Evolutionary conservation across 225 moss, liverwort and hornwort genomes (phyloP).

Genomic region (Lunularia cruciata): DNA sequence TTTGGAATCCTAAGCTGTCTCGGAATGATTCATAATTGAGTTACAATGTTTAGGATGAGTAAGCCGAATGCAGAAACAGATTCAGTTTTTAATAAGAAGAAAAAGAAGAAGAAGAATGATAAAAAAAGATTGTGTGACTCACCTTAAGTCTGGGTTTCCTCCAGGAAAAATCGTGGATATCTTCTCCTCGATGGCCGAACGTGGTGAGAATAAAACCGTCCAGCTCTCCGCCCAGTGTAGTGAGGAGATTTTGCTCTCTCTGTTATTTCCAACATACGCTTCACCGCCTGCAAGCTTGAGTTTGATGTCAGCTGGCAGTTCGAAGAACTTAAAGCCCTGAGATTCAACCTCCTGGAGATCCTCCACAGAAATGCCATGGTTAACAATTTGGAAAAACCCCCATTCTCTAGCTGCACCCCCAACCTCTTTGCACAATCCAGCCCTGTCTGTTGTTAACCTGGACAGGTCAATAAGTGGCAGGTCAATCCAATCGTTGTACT

Average conservation of each 20-base stretch:
- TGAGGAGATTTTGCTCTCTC: neutral
- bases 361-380: constrained; percentile 37
- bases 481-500: constrained; percentile 26
- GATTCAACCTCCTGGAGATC: constrained; percentile 15
- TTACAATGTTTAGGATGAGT: too few species aligned
- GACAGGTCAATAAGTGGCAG: constrained; percentile 40
- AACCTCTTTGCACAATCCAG: constrained; percentile 20
- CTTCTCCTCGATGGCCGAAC: neutral
- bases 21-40: too few species aligned
- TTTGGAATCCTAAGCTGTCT: too few species aligned
- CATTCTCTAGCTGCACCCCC: constrained; percentile 32
- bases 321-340: constrained; percentile 28
- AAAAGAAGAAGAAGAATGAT: too few species aligned
- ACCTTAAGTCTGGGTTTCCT: constrained; percentile 6
- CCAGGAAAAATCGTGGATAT: neutral
- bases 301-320: constrained; percentile 30
- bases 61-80: too few species aligned
- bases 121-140: too few species aligned
- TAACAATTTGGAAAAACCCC: constrained; percentile 43
- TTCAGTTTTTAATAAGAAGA: too few species aligned
- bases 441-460: constrained; percentile 12
- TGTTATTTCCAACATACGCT: constrained; percentile 12
- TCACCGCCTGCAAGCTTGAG: neutral
- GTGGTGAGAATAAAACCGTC: neutral
- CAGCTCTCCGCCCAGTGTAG: constrained; percentile 27